Evolutionary conservation across 257 asterid species (phyloP), one percentile per base, ranked within the genome.

Genomic region (Fraxinus quadrangulata): DNA sequence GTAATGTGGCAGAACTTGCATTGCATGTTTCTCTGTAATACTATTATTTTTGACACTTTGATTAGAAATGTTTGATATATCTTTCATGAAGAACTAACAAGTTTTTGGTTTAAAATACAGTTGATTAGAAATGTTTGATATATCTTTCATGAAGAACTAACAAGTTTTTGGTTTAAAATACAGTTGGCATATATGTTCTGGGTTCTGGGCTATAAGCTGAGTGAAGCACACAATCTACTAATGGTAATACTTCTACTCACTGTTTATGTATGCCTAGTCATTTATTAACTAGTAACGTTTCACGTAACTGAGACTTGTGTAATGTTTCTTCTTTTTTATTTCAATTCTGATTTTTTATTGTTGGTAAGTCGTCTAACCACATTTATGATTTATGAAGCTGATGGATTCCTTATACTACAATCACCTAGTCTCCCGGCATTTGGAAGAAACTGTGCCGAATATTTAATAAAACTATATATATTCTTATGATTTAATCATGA

Each of bases 151-250:
- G 26, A 66, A 67, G 70, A 79, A 49, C 66, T 75, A 73, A 74
- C 23, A 16, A 14, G 1, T 34, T 74, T 54, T 51, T n/a, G 31
- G 63, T 83, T 71, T 68, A 75, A 83, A 75, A 69, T 87, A 77
- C 90, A 95, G 99, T 79, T 95, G 85, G 94, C 98, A 42, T 93
- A 95, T 89, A 95, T 95, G 99, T 93, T 88, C 82, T 95, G 99
- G 99, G 67, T 90, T 84, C 97, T 81, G 83, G 97, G 96, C 74
- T 91, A 93, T 81, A 81, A 85, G 79, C 91, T 95, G 61, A 72
- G 40, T 37, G 97, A 88, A 84, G 99, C 98, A 71, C 85, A 89
- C 75, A n/a, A 80, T 28, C 70, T 95, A 75, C 94, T 91, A 67
- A 80, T 86, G 96, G 99, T 93, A 89, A 85, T 34, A 37, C 76